Evolutionary conservation across 768 basidiomycete species (phyloP).

Genomic region (Trametes cingulata): DNA sequence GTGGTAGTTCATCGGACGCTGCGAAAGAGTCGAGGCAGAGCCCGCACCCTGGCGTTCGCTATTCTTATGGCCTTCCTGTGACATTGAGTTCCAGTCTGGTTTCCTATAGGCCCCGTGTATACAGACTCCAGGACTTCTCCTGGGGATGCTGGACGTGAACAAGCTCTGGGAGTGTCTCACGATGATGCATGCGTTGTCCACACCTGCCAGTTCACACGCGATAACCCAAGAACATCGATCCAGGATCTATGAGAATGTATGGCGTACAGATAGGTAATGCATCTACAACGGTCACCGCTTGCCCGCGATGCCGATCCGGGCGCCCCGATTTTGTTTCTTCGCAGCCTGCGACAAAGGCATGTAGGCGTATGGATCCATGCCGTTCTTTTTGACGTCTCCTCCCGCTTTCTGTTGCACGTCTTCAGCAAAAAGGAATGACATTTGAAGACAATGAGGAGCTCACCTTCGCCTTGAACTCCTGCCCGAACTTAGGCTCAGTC

Average conservation of each 20-base stretch:
- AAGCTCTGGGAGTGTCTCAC: neutral
- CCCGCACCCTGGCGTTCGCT: neutral
- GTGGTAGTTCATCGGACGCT: neutral
- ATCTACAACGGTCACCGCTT: constrained; percentile 47
- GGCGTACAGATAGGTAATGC: constrained; percentile 12
- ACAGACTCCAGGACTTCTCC: neutral
- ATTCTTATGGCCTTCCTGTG: neutral
- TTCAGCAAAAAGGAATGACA: constrained; percentile 12
- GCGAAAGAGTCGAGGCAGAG: no score
- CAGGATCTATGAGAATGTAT: constrained; percentile 10
- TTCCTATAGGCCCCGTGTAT: neutral
- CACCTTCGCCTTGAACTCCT: constrained; percentile 96
- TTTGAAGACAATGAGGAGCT: constrained; percentile 30
- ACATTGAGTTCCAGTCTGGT: neutral
- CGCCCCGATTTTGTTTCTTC: constrained; percentile 55
- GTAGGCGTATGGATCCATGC: constrained; percentile 92
- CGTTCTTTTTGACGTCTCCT: constrained; percentile 88
- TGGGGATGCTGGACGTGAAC: neutral
- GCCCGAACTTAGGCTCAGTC: constrained; percentile 65
- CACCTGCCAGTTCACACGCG: neutral
- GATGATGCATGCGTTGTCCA: neutral
- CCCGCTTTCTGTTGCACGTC: constrained; percentile 73
- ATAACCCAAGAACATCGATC: constrained; percentile 13
- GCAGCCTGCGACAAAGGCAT: constrained; percentile 81
- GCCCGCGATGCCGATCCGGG: constrained; percentile 59